Base-by-base conservation (phyloP, 116 monocot genomes). In the Cymodocea nodosa region DNA sequence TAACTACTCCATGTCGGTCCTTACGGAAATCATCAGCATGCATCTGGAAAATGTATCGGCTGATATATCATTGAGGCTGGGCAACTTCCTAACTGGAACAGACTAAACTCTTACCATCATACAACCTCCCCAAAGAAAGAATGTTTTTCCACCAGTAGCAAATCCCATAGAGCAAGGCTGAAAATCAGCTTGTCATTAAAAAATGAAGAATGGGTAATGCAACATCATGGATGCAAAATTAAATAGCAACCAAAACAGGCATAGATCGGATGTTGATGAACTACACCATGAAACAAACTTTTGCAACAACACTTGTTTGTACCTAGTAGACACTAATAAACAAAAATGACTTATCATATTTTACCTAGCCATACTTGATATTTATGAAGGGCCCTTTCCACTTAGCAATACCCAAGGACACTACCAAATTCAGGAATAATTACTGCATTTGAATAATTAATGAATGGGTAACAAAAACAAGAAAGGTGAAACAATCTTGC, bases 81-180 rank as follows among this genome's bases (percentile, higher is more conserved):
- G 0, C 24, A 39, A 13, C 13, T 10, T 15, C 19, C 57, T 40
- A 55, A 54, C 8, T 25, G 25, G 20, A 50, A 66, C 35, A 34
- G 22, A 18, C 52, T 68, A 30, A 62, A 65, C 18, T 35, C 72
- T 73, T 78, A 98, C 98, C 98, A 98, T 98, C 98, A 98, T 98
- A 66, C 98, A 98, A 51, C 98, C 98, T 69, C 98, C 98, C 98
- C 98, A 98, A 13, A 98, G 60, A 52, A 98, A 98, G 82, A 98
- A 91, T 53, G 98, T 98, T 69, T 80, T 88, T 58, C 98, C 98
- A 71, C 98, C 98, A 74, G 98, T 98, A 39, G 98, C 98, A 84
- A 98, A 98, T 75, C 98, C 98, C 84, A 98, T 98, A 4, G 98
- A 98, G 73, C 98, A 98, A 77, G 98, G 98, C 98, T 85, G 85